Evolutionary conservation across 2,329 filamentous ascomycete species (phyloP), one percentile per base, ranked within the genome.

Genomic region (Hypoxylon sp.): DNA sequence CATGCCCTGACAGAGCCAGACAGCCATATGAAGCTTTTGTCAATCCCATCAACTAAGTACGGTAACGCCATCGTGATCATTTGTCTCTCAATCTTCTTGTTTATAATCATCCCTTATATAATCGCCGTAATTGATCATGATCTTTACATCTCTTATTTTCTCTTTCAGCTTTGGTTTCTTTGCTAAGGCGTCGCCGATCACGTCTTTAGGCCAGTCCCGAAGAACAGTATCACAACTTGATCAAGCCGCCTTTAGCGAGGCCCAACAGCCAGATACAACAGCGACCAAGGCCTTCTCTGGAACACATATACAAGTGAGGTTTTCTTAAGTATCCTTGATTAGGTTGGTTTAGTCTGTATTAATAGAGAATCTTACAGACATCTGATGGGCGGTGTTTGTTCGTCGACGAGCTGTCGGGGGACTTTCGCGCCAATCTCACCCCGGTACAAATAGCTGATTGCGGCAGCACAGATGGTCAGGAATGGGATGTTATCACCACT

Each of bases 351-450:
- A n/a, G n/a, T n/a, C n/a, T n/a, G n/a, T 17, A 21, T 47, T 63
- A 15, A 62, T 38, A 6, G 13, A 5, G 3, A 26, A 7, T 17
- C 40, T 11, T 5, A 27, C 35, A 74, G 71, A 75, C 74, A 17
- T 71, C 69, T 8, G 67, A 70, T 51, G 72, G 72, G 21, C 66
- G 70, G 51, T 77, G 75, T 55, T 66, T 76, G 20, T 73, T 72
- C 40, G 67, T 76, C 16, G 68, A 76, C 53, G 63, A 73, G 50
- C 63, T 75, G 11, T 76, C 74, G 2, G 75, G 75, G 7, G 75
- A 77, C 54, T 76, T 75, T 48, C 67, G 74, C 45, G 73, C 72
- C 29, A 77, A 77, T 42, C 61, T 77, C 19, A 74, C 70, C 17
- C 74, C 74, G 1, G 67, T 77, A 26, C 70, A 75, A 51, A 64